Conservation (phyloP, 2,329 filamentous ascomycete species). For the Parasarocladium wereldwijsianum region DNA sequence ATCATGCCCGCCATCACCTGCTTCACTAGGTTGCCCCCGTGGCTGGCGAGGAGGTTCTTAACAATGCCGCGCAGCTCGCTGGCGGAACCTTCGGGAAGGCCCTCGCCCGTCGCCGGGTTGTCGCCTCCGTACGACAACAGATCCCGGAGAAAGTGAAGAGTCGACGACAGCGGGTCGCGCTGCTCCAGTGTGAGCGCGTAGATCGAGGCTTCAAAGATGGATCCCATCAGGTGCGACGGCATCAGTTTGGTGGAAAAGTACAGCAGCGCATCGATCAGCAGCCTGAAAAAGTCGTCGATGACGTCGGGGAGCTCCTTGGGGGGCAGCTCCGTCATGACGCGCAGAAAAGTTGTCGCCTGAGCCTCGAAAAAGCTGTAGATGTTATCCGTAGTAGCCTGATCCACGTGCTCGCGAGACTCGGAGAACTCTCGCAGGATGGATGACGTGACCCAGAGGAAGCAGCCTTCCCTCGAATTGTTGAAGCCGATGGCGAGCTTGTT, state of each 20-base stretch:
- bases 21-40: constrained; percentile 71
- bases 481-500: constrained; percentile 82
- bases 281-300: constrained; percentile 92
- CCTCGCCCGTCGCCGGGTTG: constrained; percentile 50
- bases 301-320: constrained; percentile 62
- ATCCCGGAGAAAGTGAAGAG: constrained; percentile 85
- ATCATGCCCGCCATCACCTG: constrained; percentile 95
- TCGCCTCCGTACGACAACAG: constrained; percentile 77
- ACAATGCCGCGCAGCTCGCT: constrained; percentile 59
- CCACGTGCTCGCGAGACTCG: constrained; percentile 73
- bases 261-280: constrained; percentile 79
- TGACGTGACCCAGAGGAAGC: constrained; percentile 96
- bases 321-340: constrained; percentile 74
- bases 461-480: constrained; percentile 73
- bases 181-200: constrained; percentile 82
- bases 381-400: constrained; percentile 64
- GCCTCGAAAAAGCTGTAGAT: constrained; percentile 94
- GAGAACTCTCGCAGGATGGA: constrained; percentile 93
- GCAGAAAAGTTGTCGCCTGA: constrained; percentile 79
- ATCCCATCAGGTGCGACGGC: constrained; percentile 60
- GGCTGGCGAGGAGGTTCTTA: constrained; percentile 51
- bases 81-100: constrained; percentile 41
- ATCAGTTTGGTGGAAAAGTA: constrained; percentile 84
- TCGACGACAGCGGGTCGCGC: constrained; percentile 78
- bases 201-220: constrained; percentile 76